A percentile compares a stretch with the other conserved stretches of the same genome.
These are phyloP conservation scores for Lepidium didymum DNA, from an alignment of 345 rosid genomes.

Conservation along the genomic window DNA sequence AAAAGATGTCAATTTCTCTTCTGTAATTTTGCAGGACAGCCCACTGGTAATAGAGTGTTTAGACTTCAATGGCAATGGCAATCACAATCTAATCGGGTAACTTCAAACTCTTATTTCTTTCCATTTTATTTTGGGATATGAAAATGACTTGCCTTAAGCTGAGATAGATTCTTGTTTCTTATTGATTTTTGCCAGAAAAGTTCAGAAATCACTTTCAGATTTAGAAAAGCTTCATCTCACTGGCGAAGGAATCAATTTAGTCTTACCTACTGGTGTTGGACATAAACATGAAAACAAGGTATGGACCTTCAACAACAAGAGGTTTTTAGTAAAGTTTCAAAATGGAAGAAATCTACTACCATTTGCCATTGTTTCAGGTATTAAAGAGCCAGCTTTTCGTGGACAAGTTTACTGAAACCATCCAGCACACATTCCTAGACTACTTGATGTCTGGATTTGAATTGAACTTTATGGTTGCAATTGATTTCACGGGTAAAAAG, in stretches of 20 bases:
- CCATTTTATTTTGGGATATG: not conserved
- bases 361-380: conserved; percentile 28
- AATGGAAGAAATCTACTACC: not conserved
- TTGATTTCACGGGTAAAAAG: conserved; percentile 81
- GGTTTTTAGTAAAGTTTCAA: not conserved
- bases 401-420: conserved; percentile 60
- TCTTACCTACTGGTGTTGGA: conserved; percentile 51
- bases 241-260: conserved; percentile 46
- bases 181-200: conserved; percentile 46
- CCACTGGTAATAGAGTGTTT: conserved; percentile 31
- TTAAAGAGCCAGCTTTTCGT: conserved; percentile 70
- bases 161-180: conserved; percentile 22
- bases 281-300: conserved; percentile 61
- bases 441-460: conserved; percentile 79
- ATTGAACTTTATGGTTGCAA: conserved; percentile 90
- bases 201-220: conserved; percentile 66
- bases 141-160: not conserved
- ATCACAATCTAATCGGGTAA: conserved; percentile 28
- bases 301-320: conserved; percentile 2
- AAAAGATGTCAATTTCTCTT: not conserved
- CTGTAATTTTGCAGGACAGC: conserved; percentile 21
- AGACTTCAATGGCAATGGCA: conserved; percentile 28
- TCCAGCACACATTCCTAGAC: conserved; percentile 70
- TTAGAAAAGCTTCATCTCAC: conserved; percentile 58
- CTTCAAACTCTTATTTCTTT: not conserved